Conservation (phyloP, 441 rosid species). For the Macaranga tanarius region DNA sequence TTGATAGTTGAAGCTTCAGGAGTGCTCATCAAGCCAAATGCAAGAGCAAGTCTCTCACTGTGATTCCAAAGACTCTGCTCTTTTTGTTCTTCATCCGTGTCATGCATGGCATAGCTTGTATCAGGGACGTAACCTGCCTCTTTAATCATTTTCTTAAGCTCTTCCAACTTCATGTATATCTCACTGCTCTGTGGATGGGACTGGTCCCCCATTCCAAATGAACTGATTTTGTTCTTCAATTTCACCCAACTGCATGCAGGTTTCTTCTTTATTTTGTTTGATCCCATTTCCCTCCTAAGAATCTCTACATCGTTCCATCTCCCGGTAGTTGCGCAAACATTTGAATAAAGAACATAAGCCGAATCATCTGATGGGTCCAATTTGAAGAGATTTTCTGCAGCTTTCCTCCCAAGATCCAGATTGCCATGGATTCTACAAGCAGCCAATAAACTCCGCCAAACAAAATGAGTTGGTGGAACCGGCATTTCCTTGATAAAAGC, state of each 20-base stretch:
- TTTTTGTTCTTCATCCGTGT: slow-evolving; percentile 84
- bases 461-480: slow-evolving; percentile 50
- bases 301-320: slow-evolving; percentile 75
- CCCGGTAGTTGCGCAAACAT: slow-evolving; percentile 73
- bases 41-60: slow-evolving; percentile 85
- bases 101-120: slow-evolving; percentile 73
- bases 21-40: slow-evolving; percentile 60
- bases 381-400: slow-evolving; percentile 58
- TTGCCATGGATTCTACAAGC: slow-evolving; percentile 77
- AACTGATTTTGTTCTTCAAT: slow-evolving; percentile 50
- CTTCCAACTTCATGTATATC: slow-evolving; percentile 67
- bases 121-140: slow-evolving; percentile 78
- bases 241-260: slow-evolving; percentile 96
- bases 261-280: slow-evolving; percentile 63
- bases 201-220: slow-evolving; percentile 71
- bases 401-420: slow-evolving; percentile 67
- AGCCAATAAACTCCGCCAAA: slow-evolving; percentile 82
- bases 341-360: slow-evolving; percentile 78
- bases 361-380: slow-evolving; percentile 79
- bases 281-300: slow-evolving; percentile 71
- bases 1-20: slow-evolving; percentile 56
- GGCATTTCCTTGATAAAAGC: slow-evolving; percentile 67
- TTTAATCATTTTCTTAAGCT: slow-evolving; percentile 68
- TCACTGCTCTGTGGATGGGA: slow-evolving; percentile 52
- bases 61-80: slow-evolving; percentile 87